Base-by-base conservation (phyloP, 192 early-diverging fungal genomes). In the Ramicandelaber brevisporus region DNA sequence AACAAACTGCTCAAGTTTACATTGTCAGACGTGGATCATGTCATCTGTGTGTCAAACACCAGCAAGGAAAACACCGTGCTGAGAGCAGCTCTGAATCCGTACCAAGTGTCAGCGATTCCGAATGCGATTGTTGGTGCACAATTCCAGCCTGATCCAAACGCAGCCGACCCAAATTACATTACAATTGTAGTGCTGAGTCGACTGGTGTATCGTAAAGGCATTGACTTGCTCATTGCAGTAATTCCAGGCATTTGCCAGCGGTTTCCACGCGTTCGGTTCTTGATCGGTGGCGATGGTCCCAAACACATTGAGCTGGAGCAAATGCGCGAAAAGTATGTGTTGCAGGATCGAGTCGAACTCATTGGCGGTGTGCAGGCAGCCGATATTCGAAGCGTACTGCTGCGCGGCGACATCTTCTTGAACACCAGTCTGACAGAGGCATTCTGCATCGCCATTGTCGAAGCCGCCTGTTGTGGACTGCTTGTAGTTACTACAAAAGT, bases 51-150 rank as follows among this genome's bases (percentile, higher is more conserved):
- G 10, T 90, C 85, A 12, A 78, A 95, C 50, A 98, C 92, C 36
- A 88, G 88, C 59, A 98, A 93, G 51, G 92, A 95, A 50, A 98
- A 98, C 51, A 98, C 92, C 1, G 92, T 98, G 6, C 50, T 98
- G 15, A 59, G 92, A 11, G 92, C 85, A 1, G 71, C 78, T 4
- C 59, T 98, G 12, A 73, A 81, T 21, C 92, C 92, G 6, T 52
- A 61, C 33, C 65, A 70, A 34, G 92, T 98, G 3, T 84, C 78
- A 3, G 88, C 90, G 13, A 88, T 98, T 26, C 92, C 92, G 9
- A 98, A 98, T 54, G 89, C 88, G 19, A 74, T 98, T 9, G 78
- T 98, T n/a, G 76, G 78, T 7, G 70, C 73, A 17, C 72, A 88
- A 34, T 95, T 95, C 43, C 44, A 44, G 30, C 92, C 92, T 0